Evolutionary conservation across 2,329 filamentous ascomycete genomes (phyloP).

Genomic region (Penicillium oxalicum): DNA sequence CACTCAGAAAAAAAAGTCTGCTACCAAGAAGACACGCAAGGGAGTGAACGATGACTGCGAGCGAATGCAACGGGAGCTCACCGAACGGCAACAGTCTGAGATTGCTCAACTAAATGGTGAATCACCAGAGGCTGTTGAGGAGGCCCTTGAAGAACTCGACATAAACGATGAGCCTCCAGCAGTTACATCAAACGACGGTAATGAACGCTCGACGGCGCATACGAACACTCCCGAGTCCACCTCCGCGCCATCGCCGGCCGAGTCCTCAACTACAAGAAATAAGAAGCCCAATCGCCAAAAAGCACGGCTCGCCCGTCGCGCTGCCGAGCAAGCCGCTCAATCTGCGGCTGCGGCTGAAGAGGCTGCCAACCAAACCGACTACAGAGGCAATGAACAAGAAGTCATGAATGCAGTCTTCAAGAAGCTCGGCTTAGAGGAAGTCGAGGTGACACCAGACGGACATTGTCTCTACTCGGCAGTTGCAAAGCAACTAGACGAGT

Average conservation of each 20-base stretch:
- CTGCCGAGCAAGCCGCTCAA: constrained; percentile 72
- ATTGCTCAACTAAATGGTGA: constrained; percentile 42
- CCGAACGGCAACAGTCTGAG: constrained; percentile 50
- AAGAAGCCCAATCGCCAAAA: constrained; percentile 90
- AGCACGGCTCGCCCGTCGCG: constrained; percentile 79
- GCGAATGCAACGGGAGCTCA: constrained; percentile 50
- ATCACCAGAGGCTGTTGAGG: constrained; percentile 20
- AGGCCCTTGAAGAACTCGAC: constrained; percentile 29
- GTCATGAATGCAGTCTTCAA: constrained; percentile 65
- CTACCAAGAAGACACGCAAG: constrained; percentile 72
- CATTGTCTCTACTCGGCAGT: constrained; percentile 93
- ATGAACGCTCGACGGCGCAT: neutral
- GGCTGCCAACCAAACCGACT: constrained; percentile 67
- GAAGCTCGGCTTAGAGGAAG: constrained; percentile 60
- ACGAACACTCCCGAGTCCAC: constrained; percentile 8
- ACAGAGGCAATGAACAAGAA: constrained; percentile 62
- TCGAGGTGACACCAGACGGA: constrained; percentile 80
- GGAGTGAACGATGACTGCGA: constrained; percentile 64
- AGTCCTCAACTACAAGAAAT: constrained; percentile 17
- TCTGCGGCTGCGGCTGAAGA: constrained; percentile 65
- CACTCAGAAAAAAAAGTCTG: constrained; percentile 94
- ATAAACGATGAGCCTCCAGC: constrained; percentile 23
- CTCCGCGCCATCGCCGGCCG: neutral
- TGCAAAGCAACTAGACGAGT: constrained; percentile 68
- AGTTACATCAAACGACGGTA: constrained; percentile 6